Base-by-base conservation (phyloP, 2,329 filamentous ascomycete genomes). In the Arthrobotrys iridis region DNA sequence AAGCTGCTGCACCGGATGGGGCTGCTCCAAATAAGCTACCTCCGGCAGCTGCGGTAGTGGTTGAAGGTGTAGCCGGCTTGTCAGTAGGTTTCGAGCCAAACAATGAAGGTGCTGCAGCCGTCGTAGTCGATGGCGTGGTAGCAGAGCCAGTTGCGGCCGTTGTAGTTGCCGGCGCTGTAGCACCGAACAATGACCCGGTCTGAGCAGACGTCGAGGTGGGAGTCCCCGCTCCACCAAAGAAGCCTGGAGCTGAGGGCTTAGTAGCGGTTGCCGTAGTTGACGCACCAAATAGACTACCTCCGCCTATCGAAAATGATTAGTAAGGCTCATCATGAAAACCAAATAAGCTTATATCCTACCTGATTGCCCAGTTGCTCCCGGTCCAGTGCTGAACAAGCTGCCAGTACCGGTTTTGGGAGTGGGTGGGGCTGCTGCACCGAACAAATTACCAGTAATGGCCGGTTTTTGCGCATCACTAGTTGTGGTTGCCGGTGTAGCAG, bases 31-130 rank as follows among this genome's bases (percentile, higher is more conserved):
- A 79, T n/a, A 78, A 59, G 18, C 63, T n/a, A 20, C 64, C 66
- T 20, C 73, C 71, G 5, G 77, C 37, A 22, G 80, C 67, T 22
- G 79, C 57, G 18, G 80, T 58, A 22, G 81, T 77, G 20, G 79
- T 52, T 30, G 79, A 71, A 1, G 80, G 70, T 3, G 81, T 76
- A 41, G 79, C 58, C 30, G 79, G 68, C 24, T 73, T 73, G 11
- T 73, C 68, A 15, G 52, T 30, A 13, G 68, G 68, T 26, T 73
- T 33, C 6, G 77, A 62, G 13, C 78, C 65, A 40, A 81, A 80
- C 24, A 83, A 80, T 58, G 57, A 68, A 40, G 77, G 67, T 4
- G n/a, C 30, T 2, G 50, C 15, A 22, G 76, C 62, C 6, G 79
- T 26, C n/a, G 79, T 37, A 7, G 77, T 45, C 15, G 77, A 62